These are phyloP conservation scores for Dovyalis caffra DNA, from an alignment of 345 rosid species.

Conservation along the genomic window DNA sequence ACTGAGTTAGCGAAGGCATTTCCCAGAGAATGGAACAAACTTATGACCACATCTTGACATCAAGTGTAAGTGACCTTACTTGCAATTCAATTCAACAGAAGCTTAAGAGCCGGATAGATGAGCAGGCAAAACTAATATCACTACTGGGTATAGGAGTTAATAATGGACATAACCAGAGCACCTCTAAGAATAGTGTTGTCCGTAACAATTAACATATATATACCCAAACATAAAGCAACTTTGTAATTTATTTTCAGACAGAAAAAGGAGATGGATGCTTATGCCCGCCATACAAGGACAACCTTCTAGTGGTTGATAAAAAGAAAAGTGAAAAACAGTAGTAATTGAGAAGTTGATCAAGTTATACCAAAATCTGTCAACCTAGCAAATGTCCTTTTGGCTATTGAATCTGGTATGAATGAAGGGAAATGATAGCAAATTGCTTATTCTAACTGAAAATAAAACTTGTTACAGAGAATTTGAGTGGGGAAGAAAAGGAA, in stretches of 20 bases:
- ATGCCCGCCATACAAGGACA: background rate
- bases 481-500: no score
- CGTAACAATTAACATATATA: background rate
- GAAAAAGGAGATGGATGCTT: background rate
- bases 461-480: no score
- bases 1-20: conserved; percentile 88
- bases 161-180: background rate
- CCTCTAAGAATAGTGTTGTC: background rate
- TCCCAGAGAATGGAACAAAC: conserved; percentile 92
- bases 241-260: background rate
- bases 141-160: background rate
- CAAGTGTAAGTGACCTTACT: conserved; percentile 98
- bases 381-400: background rate
- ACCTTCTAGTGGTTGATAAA: background rate
- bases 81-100: conserved; percentile 35
- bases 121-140: conserved; percentile 2
- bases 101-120: conserved; percentile 7
- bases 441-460: background rate
- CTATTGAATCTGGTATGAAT: background rate
- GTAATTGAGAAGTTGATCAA: background rate
- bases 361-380: background rate
- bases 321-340: background rate
- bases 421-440: background rate
- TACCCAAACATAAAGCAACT: background rate
- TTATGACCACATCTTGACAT: conserved; percentile 94